Conservation (phyloP, 257 asterid genomes). For the Petunia secreta region DNA sequence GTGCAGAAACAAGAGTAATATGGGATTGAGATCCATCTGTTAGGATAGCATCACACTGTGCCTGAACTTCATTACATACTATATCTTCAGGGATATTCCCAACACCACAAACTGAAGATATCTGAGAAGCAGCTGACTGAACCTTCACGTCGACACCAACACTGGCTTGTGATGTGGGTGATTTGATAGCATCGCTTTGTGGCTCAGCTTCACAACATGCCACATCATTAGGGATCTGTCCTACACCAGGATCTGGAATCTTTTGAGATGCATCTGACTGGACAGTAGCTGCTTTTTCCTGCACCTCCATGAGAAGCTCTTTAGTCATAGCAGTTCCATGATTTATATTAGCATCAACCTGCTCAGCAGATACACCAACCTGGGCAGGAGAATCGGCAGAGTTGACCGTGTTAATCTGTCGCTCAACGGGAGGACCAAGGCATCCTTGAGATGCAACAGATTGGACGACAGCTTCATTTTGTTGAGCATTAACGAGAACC, state of each 20-base stretch:
- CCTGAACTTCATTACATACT: slow-evolving; percentile 19
- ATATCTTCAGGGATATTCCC: slow-evolving; percentile 18
- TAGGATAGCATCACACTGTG: slow-evolving; percentile 22
- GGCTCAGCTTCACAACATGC: slow-evolving; percentile 19
- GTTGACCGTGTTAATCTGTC: slow-evolving; percentile 13
- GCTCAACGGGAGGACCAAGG: slow-evolving; percentile 20
- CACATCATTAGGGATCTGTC: not conserved
- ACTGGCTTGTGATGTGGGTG: slow-evolving; percentile 20
- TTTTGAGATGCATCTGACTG: slow-evolving; percentile 21
- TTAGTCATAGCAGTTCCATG: slow-evolving; percentile 6
- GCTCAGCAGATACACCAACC: slow-evolving; percentile 20
- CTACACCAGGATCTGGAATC: slow-evolving; percentile 2
- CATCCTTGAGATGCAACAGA: slow-evolving; percentile 29
- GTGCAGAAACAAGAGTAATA: not conserved
- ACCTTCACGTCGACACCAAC: not conserved
- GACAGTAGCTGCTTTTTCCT: slow-evolving; percentile 15
- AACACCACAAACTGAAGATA: slow-evolving; percentile 20
- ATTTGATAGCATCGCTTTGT: not conserved
- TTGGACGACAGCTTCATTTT: not conserved
- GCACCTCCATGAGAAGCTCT: slow-evolving; percentile 17
- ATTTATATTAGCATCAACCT: not conserved
- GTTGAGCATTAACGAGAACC: not conserved
- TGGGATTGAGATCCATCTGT: not conserved
- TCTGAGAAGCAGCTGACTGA: slow-evolving; percentile 16
- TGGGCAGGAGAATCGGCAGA: slow-evolving; percentile 23